Evolutionary conservation across 352 stramenopile species (phyloP).

Genomic region (Phytophthora uliginosa): DNA sequence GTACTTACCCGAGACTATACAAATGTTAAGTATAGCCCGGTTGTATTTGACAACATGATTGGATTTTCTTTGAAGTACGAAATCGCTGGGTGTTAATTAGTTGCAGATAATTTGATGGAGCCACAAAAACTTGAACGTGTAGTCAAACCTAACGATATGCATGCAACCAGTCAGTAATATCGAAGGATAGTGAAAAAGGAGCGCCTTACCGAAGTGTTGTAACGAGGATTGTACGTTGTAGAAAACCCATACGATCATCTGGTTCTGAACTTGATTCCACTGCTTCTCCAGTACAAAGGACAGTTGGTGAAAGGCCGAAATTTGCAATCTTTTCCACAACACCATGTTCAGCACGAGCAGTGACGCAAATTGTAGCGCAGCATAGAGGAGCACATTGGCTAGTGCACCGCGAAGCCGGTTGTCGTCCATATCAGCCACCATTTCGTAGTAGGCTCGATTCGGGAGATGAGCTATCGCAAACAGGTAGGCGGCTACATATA

Average conservation of each 20-base stretch:
- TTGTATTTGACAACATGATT: too few species aligned
- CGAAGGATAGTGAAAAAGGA: too few species aligned
- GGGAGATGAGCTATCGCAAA: slow-evolving; percentile 33
- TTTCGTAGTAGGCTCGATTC: slow-evolving; percentile 41
- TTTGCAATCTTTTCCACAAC: slow-evolving; percentile 23
- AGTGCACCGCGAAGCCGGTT: slow-evolving; percentile 12
- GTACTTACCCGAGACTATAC: too few species aligned
- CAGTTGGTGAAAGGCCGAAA: slow-evolving; percentile 39
- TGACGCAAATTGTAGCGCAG: slow-evolving; percentile 41
- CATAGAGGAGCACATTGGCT: slow-evolving; percentile 36
- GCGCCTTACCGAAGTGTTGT: slow-evolving; percentile 39
- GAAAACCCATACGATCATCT: slow-evolving; percentile 48
- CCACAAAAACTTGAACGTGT: background rate
- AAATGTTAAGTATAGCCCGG: too few species aligned
- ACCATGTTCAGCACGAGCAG: slow-evolving; percentile 37
- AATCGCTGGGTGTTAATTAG: background rate
- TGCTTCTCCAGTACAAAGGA: slow-evolving; percentile 52
- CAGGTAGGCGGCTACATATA: slow-evolving; percentile 3
- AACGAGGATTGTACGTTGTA: slow-evolving; percentile 39
- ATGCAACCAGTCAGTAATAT: background rate
- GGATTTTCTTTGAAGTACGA: too few species aligned
- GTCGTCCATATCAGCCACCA: slow-evolving; percentile 27
- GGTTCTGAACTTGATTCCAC: slow-evolving; percentile 35
- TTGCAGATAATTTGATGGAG: background rate
- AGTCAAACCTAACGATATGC: slow-evolving; percentile 11